phyloP scores from a whole-genome alignment of 2,329 filamentous ascomycete genomes.

The Ceratocystis cacaofunesta region DNA sequence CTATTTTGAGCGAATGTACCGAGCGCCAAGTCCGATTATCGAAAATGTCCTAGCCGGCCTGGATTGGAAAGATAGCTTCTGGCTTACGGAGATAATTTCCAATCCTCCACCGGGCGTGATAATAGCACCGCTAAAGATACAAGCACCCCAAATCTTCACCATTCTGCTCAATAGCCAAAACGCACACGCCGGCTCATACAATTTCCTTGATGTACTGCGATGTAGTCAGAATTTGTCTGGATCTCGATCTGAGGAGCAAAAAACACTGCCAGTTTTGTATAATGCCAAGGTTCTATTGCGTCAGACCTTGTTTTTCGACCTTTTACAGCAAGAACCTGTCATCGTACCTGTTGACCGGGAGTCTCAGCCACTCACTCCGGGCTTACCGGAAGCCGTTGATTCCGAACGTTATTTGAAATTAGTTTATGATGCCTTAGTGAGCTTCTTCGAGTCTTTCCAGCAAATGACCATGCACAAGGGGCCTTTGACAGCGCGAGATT shows the following conservation, averaged over 20 bases:
- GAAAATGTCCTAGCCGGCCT: conserved; percentile 31
- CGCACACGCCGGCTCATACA: conserved; percentile 33
- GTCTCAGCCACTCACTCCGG: conserved; percentile 19
- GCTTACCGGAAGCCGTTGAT: conserved; percentile 30
- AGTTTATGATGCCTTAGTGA: conserved; percentile 35
- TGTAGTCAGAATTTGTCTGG: conserved; percentile 35
- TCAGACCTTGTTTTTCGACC: conserved; percentile 39
- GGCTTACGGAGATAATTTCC: conserved; percentile 26
- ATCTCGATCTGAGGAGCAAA: conserved; percentile 34
- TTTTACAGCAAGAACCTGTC: conserved; percentile 34
- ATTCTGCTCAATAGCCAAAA: conserved; percentile 40
- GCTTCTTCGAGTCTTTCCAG: conserved; percentile 41
- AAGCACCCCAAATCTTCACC: conserved; percentile 35
- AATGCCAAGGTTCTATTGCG: conserved; percentile 40
- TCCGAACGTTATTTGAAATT: conserved; percentile 33
- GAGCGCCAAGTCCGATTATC: conserved; percentile 27
- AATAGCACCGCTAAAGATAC: conserved; percentile 25
- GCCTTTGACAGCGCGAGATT: conserved; percentile 30
- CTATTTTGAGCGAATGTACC: conserved; percentile 33
- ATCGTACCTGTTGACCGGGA: conserved; percentile 26
- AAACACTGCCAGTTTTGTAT: conserved; percentile 36
- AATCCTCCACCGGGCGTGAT: background rate
- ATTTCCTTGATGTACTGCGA: conserved; percentile 38
- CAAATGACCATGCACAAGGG: conserved; percentile 27
- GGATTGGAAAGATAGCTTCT: conserved; percentile 43